Conservation (phyloP, 495 filamentous ascomycete species). For the Opeltia flavorubescens region DNA sequence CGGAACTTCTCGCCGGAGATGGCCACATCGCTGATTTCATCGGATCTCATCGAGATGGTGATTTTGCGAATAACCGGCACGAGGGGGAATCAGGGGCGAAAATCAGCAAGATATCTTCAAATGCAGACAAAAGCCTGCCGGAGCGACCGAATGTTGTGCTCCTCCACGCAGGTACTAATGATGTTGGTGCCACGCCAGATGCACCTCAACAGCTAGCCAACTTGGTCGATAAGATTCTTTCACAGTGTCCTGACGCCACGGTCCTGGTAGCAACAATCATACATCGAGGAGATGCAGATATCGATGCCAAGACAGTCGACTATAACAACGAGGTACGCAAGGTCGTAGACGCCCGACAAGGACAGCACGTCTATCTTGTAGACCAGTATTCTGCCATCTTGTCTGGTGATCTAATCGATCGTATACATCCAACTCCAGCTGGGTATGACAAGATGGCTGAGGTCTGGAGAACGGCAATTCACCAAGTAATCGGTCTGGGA, state of each 20-base stretch:
- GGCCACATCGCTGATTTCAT: no score
- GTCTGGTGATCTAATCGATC: slow-evolving; percentile 14
- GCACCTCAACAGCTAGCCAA: slow-evolving; percentile 18
- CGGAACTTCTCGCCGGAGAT: no score
- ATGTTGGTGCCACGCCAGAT: slow-evolving; percentile 1
- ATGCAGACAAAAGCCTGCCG: background rate
- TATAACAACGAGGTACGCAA: slow-evolving; percentile 19
- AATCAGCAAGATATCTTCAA: slow-evolving; percentile 28
- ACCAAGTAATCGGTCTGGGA: slow-evolving; percentile 22
- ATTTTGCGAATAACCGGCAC: slow-evolving; percentile 35
- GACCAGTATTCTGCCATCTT: slow-evolving; percentile 15
- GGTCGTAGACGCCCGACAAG: slow-evolving; percentile 14
- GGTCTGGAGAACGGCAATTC: slow-evolving; percentile 27
- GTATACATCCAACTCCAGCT: slow-evolving; percentile 27
- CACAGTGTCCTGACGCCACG: slow-evolving; percentile 21
- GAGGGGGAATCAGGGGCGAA: slow-evolving; percentile 36
- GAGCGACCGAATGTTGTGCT: slow-evolving; percentile 10
- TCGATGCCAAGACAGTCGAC: slow-evolving; percentile 16
- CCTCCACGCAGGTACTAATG: slow-evolving; percentile 15
- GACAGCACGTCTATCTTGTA: slow-evolving; percentile 13
- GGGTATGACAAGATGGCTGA: slow-evolving; percentile 34
- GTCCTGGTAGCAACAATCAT: slow-evolving; percentile 25
- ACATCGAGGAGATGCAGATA: slow-evolving; percentile 15
- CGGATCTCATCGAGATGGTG: no score
- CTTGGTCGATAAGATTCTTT: slow-evolving; percentile 20